Evolutionary conservation across 345 rosid species (phyloP).

Genomic region (Eucalyptus tenuipes): DNA sequence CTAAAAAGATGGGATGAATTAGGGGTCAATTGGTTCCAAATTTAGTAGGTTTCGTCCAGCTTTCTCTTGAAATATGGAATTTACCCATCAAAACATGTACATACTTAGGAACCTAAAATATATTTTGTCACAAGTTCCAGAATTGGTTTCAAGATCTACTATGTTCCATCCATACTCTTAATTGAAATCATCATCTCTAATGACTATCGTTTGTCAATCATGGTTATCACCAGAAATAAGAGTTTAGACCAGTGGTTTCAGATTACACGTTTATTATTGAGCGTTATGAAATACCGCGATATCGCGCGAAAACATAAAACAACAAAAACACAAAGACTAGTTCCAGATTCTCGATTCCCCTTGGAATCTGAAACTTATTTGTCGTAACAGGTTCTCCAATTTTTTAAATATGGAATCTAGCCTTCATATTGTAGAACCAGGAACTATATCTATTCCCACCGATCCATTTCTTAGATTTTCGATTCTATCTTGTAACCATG

Average conservation of each 20-base stretch:
- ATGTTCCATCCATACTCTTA: too few species aligned
- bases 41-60: too few species aligned
- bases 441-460: accelerated
- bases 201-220: accelerated
- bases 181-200: too few species aligned
- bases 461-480: accelerated
- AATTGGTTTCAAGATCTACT: accelerated
- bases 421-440: accelerated
- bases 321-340: too few species aligned
- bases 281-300: accelerated
- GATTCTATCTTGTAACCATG: accelerated
- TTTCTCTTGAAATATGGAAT: too few species aligned
- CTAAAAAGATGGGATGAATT: background rate
- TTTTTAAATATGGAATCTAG: too few species aligned
- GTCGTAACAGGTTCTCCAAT: accelerated
- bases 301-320: accelerated
- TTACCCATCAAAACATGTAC: too few species aligned
- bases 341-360: accelerated
- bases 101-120: accelerated
- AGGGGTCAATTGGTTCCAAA: too few species aligned
- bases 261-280: accelerated
- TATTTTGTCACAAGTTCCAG: accelerated
- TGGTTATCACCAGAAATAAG: too few species aligned
- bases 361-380: accelerated
- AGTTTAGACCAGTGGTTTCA: accelerated